Base-by-base conservation (phyloP, 1,284 basidiomycete genomes). In the Waitea zeae region DNA sequence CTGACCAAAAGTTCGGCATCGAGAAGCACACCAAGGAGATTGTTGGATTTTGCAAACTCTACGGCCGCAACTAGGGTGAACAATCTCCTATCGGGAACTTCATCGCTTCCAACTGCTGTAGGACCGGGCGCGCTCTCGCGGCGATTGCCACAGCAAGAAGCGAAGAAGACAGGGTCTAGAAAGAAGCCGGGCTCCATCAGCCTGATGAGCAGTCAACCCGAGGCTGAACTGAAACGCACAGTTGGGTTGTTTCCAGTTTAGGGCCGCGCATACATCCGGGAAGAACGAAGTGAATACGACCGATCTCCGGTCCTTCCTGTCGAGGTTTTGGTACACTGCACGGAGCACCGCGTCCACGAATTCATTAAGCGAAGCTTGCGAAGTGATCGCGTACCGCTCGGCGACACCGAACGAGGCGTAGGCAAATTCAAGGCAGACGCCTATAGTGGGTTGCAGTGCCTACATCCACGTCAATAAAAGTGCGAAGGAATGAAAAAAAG, bases 221-320 rank as follows among this genome's bases (percentile, higher is more conserved):
- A n/a, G n/a, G n/a, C n/a, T 28, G 18, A 37, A 17, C 19, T 37
- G 32, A 34, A 30, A 53, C 69, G 52, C 56, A 82, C 88, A 96
- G 54, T 98, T 98, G 12, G 95, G 95, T 57, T 99, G 95, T 58
- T 99, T 99, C 92, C 95, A 97, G 53, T 98, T 97, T 37, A 98
- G 55, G 12, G 82, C 77, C 3, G 82, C 74, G 53, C 88, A 92
- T 3, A 88, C 70, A 45, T 83, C 79, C 9, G 90, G 84, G 39
- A 76, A 79, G 53, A 84, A 95, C 11, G 87, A 90, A 32, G 78
- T 79, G 50, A 96, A 87, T 11, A 88, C 72, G 38, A 95, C 71
- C 46, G 78, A 76, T 36, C 87, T 64, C 41, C 72, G 67, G 33
- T 58, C 56, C n/a, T 56, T 54, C 28, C 59, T 61, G 34, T 67